Evolutionary conservation across 352 stramenopile species (phyloP).

Genomic region (Phytophthora citrophthora): DNA sequence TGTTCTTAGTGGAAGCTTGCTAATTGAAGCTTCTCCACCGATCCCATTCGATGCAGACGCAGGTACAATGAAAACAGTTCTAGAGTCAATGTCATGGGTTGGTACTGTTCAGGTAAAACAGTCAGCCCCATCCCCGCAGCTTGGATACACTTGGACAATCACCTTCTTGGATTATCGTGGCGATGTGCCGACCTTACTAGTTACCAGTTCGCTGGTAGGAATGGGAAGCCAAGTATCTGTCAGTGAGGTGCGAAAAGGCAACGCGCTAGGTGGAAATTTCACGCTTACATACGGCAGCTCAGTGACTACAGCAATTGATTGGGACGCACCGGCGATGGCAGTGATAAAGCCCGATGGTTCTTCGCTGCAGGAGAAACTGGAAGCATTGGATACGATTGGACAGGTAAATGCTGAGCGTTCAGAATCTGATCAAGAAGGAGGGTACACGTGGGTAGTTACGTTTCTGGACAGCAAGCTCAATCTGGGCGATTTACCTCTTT

Average conservation of each 20-base stretch:
- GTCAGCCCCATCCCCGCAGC: conserved; percentile 53
- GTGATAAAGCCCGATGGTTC: conserved; percentile 55
- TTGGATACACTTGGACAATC: conserved; percentile 77
- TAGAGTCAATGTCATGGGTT: conserved; percentile 74
- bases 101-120: conserved; percentile 64
- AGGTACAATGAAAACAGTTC: conserved; percentile 44
- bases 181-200: conserved; percentile 58
- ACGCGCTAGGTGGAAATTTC: conserved; percentile 66
- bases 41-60: conserved; percentile 66
- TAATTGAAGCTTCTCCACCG: conserved; percentile 64
- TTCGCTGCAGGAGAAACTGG: conserved; percentile 79
- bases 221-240: conserved; percentile 66
- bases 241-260: conserved; percentile 72
- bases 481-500: conserved; percentile 59
- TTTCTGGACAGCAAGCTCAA: conserved; percentile 81
- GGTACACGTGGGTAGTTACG: conserved; percentile 72
- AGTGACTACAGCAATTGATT: conserved; percentile 26
- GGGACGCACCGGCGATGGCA: conserved; percentile 46
- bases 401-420: conserved; percentile 53
- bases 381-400: conserved; percentile 64
- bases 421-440: conserved; percentile 64
- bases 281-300: conserved; percentile 55
- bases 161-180: conserved; percentile 81
- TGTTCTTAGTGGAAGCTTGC: conserved; percentile 68
- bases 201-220: conserved; percentile 71